Base-by-base conservation (phyloP, 2,329 filamentous ascomycete species). In the Seiridium unicorne region DNA sequence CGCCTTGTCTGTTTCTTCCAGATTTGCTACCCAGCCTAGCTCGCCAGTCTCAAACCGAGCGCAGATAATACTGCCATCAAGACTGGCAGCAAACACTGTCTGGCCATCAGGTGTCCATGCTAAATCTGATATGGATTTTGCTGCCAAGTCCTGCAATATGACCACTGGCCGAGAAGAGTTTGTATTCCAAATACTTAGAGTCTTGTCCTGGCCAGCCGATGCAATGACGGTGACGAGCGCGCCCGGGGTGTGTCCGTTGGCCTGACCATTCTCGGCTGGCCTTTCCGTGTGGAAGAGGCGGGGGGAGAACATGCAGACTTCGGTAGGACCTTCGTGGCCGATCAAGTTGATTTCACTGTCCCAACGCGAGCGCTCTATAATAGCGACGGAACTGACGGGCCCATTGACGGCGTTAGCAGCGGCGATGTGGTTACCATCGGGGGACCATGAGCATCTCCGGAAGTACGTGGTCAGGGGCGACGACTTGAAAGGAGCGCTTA, bases 381-480 rank as follows among this genome's bases (percentile, higher is more conserved):
- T 98, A 4, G 95, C 94, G 38, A 98, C 94, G 0, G 94, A 97
- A 77, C 92, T 97, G 32, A 99, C 95, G 1, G 95, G 96, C 0
- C 95, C 95, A 71, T 99, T 99, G 26, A 97, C 93, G 0, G 95
- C 93, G 73, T 99, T 99, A 5, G 95, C 92, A 3, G 95, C 95
- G 3, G 95, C 95, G 63, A 99, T 98, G 69, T 98, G 94, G 69
- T 94, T 93, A 6, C 95, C 95, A 73, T 99, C 95, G 0, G 95
- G 96, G 2, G 93, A 97, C 95, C 95, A 99, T 1, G 94, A 98
- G 73, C 93, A 98, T 64, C 95, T 84, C 62, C 95, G 87, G 73
- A 99, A 99, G 74, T 99, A 99, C 1, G 95, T 98, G 0, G 95
- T 99, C 7, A 99, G 81, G 3, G 95, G 95, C 1, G 93, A 97